A percentile compares a stretch with the other conserved stretches of the same genome.
phyloP scores from a whole-genome alignment of 345 rosid species.

The Camelina neglecta region DNA sequence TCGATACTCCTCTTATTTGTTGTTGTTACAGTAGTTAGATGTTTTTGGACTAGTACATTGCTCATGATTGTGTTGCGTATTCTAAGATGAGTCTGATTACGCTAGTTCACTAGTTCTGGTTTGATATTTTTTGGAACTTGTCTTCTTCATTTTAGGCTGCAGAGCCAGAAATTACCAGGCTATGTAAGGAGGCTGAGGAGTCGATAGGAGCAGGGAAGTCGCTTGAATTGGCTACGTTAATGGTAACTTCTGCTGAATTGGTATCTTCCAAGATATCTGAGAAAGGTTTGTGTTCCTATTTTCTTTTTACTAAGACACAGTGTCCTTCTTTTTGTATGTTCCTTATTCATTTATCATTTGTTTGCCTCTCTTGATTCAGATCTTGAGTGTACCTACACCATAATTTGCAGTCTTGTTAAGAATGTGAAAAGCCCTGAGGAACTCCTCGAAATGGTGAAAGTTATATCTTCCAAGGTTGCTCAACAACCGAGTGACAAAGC shows the following conservation, averaged over 20 bases:
- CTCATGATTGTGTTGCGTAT: constrained; percentile 3
- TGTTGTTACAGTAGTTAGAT: neutral
- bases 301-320: neutral
- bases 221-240: constrained; percentile 81
- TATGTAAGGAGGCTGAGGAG: constrained; percentile 83
- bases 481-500: constrained; percentile 92
- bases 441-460: constrained; percentile 77
- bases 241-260: constrained; percentile 91
- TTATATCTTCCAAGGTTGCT: constrained; percentile 68
- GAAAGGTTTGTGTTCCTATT: constrained; percentile 59
- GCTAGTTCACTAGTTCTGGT: neutral
- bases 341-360: neutral
- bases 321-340: neutral
- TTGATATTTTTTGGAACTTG: neutral
- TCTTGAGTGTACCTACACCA: constrained; percentile 93
- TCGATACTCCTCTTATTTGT: neutral
- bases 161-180: constrained; percentile 73
- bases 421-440: constrained; percentile 65
- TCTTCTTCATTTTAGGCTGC: constrained; percentile 57
- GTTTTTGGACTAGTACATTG: neutral
- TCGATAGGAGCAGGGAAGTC: constrained; percentile 64
- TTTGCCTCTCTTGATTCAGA: constrained; percentile 51
- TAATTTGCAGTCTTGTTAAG: constrained; percentile 86
- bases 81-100: neutral
- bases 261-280: constrained; percentile 87